Percentiles rank a stretch among this genome's conserved stretches.
Evolutionary conservation across 495 filamentous ascomycete genomes (phyloP).

Genomic region (Aspergillus biplanus): DNA sequence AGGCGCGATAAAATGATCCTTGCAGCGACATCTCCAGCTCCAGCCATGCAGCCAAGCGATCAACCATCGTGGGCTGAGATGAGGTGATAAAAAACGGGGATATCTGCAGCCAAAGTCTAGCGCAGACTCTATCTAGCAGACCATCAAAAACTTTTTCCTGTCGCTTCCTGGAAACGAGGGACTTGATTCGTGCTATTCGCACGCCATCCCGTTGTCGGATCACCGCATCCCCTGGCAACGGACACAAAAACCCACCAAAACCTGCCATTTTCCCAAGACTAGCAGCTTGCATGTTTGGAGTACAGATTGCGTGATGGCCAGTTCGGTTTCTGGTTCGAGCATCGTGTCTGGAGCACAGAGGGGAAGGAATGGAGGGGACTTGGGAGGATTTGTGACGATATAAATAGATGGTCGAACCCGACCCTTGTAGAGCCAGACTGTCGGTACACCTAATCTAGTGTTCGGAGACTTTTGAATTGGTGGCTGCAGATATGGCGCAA

Average conservation of each 20-base stretch:
- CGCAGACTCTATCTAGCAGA: not conserved
- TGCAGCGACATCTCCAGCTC: too few relatives aligned
- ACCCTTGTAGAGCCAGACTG: not conserved
- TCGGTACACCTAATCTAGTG: too few relatives aligned
- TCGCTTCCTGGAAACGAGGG: not conserved
- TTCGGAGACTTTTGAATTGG: too few relatives aligned
- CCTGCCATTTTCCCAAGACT: not conserved
- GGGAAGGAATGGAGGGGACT: too few relatives aligned
- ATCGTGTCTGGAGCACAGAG: too few relatives aligned
- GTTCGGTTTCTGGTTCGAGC: too few relatives aligned
- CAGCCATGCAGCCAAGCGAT: not conserved
- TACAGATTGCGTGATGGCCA: constrained; percentile 8
- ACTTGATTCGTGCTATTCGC: not conserved
- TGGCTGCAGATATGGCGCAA: not conserved
- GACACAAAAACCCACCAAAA: not conserved
- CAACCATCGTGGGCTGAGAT: not conserved
- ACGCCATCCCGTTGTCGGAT: constrained; percentile 17
- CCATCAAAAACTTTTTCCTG: too few relatives aligned
- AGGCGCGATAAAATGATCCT: too few relatives aligned
- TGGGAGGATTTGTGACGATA: not conserved
- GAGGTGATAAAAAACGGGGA: not conserved
- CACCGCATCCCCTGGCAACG: not conserved
- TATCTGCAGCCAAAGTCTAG: not conserved
- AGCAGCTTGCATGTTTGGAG: constrained; percentile 15
- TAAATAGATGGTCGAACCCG: not conserved